These are phyloP conservation scores for Trichoderma citrinoviride DNA, from an alignment of 2,329 filamentous ascomycete genomes.

Conservation along the genomic window DNA sequence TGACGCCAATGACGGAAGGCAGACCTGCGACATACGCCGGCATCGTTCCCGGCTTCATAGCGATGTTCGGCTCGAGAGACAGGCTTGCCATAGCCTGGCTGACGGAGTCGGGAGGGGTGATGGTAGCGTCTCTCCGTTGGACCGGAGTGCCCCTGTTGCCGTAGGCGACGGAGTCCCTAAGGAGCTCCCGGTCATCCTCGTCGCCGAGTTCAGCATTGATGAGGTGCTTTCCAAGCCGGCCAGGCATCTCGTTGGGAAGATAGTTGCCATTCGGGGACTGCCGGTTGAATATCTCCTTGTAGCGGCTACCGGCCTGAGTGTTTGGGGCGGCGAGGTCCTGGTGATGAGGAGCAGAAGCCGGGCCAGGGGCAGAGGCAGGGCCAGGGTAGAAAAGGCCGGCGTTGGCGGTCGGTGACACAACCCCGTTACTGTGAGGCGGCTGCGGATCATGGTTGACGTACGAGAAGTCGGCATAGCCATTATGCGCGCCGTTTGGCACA, in stretches of 20 bases:
- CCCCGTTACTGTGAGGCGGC: slow-evolving; percentile 63
- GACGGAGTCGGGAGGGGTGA: slow-evolving; percentile 64
- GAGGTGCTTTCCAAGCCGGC: slow-evolving; percentile 65
- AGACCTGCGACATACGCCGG: slow-evolving; percentile 51
- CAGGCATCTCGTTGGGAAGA: slow-evolving; percentile 54
- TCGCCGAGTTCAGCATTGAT: slow-evolving; percentile 66
- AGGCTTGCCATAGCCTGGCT: slow-evolving; percentile 63
- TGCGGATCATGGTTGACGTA: slow-evolving; percentile 50
- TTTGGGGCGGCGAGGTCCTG: slow-evolving; percentile 54
- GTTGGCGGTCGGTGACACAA: slow-evolving; percentile 60
- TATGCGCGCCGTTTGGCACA: slow-evolving; percentile 33
- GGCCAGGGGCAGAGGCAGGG: slow-evolving; percentile 54
- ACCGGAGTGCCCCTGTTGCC: slow-evolving; percentile 55
- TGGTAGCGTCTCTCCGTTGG: slow-evolving; percentile 63
- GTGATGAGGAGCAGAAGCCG: slow-evolving; percentile 39
- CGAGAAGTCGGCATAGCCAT: slow-evolving; percentile 58
- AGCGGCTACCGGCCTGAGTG: slow-evolving; percentile 48
- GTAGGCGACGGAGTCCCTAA: slow-evolving; percentile 69
- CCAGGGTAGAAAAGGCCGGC: slow-evolving; percentile 42
- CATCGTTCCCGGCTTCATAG: slow-evolving; percentile 51
- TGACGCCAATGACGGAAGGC: slow-evolving; percentile 49
- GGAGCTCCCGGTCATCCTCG: slow-evolving; percentile 64
- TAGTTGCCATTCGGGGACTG: slow-evolving; percentile 72
- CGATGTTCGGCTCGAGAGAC: slow-evolving; percentile 65
- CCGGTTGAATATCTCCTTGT: slow-evolving; percentile 66